A percentile compares a stretch with the other conserved stretches of the same genome.
Conservation (phyloP, 805 yeast genomes). For the Candida taoyuanica region DNA sequence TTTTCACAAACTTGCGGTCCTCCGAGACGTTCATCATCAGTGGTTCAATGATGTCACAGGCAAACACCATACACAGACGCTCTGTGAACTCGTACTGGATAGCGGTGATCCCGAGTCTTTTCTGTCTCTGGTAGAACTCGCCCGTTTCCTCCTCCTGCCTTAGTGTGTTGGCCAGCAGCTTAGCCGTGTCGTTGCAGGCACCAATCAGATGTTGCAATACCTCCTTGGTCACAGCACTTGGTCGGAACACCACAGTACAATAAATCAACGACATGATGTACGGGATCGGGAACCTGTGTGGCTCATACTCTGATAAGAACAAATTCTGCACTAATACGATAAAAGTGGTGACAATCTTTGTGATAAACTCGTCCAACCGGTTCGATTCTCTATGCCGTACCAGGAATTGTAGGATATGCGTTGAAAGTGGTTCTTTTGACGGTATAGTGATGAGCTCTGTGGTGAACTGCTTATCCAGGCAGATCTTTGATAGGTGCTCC, state of each 20-base stretch:
- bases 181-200: not conserved
- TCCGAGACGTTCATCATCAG: slow-evolving; percentile 25
- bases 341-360: slow-evolving; percentile 32
- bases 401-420: slow-evolving; percentile 37
- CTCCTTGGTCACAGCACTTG: slow-evolving; percentile 50
- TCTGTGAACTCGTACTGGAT: slow-evolving; percentile 46
- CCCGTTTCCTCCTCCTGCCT: slow-evolving; percentile 25
- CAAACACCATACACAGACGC: slow-evolving; percentile 43
- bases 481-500: slow-evolving; percentile 31
- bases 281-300: slow-evolving; percentile 41
- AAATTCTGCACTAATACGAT: not conserved
- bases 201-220: slow-evolving; percentile 26
- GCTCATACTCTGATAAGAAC: slow-evolving; percentile 20
- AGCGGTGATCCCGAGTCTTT: slow-evolving; percentile 27
- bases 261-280: slow-evolving; percentile 55
- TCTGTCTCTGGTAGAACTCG: slow-evolving; percentile 20
- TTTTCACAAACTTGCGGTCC: slow-evolving; percentile 8
- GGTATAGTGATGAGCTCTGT: slow-evolving; percentile 25
- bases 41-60: slow-evolving; percentile 54
- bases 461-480: slow-evolving; percentile 7
- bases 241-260: slow-evolving; percentile 52
- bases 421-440: slow-evolving; percentile 31
- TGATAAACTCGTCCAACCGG: slow-evolving; percentile 46
- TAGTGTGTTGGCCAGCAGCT: slow-evolving; percentile 6
- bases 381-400: slow-evolving; percentile 37